phyloP scores from a whole-genome alignment of 805 yeast genomes.

The Komagataella pastoris region DNA sequence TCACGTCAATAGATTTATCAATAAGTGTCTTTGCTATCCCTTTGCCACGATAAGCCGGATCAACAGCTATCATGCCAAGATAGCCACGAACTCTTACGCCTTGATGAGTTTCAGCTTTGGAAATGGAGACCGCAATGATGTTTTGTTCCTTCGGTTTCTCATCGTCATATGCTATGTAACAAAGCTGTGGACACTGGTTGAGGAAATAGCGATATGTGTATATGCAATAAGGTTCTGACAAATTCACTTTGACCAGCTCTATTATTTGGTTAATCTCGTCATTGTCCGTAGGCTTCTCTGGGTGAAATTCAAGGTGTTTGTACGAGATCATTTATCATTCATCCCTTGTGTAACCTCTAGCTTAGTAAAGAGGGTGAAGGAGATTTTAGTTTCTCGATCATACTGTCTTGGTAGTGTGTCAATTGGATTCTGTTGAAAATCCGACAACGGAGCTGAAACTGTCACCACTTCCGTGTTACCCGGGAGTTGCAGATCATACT shows the following conservation, averaged over 20 bases:
- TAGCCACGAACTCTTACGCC: constrained; percentile 71
- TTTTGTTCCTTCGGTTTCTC: constrained; percentile 9
- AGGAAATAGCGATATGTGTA: constrained; percentile 87
- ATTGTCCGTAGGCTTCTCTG: constrained; percentile 8
- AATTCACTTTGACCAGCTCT: constrained; percentile 50
- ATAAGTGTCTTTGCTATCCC: constrained; percentile 78
- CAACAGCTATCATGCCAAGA: constrained; percentile 92
- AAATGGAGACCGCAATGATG: constrained; percentile 74
- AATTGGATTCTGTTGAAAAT: too few relatives aligned
- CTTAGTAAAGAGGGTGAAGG: neutral
- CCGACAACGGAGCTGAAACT: too few relatives aligned
- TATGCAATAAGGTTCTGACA: constrained; percentile 89
- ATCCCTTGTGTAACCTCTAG: neutral
- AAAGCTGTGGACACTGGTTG: constrained; percentile 81
- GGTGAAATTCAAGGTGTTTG: neutral
- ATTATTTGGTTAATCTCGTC: constrained; percentile 36
- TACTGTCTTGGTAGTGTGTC: too few relatives aligned
- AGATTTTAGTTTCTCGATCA: neutral
- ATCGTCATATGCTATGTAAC: constrained; percentile 43
- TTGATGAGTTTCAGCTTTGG: constrained; percentile 71
- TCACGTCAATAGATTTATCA: constrained; percentile 41
- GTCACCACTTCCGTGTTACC: neutral
- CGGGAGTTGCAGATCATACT: neutral
- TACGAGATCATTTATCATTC: neutral
- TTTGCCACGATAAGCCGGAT: constrained; percentile 50